These are phyloP conservation scores for Akanthomyces muscarius DNA, from an alignment of 2,329 filamentous ascomycete genomes.

Conservation along the genomic window DNA sequence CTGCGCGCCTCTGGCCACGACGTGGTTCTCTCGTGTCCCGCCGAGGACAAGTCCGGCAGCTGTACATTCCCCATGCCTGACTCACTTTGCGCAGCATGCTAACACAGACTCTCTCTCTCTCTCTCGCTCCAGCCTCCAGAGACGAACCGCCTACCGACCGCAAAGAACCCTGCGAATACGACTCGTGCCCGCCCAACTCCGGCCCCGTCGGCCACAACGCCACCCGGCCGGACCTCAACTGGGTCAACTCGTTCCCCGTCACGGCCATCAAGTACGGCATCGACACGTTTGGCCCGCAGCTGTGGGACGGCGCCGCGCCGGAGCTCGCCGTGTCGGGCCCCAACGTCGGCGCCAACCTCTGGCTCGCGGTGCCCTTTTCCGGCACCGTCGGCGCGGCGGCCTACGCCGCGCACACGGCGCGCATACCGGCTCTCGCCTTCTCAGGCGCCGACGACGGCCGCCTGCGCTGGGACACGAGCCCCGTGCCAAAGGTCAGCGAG, in stretches of 20 bases:
- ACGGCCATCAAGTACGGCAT: conserved; percentile 57
- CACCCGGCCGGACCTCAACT: conserved; percentile 58
- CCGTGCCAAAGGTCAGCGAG: conserved; percentile 48
- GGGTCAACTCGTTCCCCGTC: conserved; percentile 67
- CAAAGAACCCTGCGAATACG: conserved; percentile 52
- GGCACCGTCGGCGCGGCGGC: conserved; percentile 64
- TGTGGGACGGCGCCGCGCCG: conserved; percentile 49
- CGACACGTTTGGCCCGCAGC: conserved; percentile 47
- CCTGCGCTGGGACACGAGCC: conserved; percentile 51
- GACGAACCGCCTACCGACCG: conserved; percentile 44
- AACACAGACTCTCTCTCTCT: neutral
- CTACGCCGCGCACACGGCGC: conserved; percentile 50
- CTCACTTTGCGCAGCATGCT: neutral
- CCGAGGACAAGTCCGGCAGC: conserved; percentile 61
- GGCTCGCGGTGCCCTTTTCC: conserved; percentile 52
- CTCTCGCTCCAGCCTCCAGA: conserved; percentile 45
- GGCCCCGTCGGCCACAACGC: conserved; percentile 54
- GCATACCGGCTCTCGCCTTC: conserved; percentile 66
- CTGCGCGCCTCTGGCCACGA: conserved; percentile 54
- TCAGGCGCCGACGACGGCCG: conserved; percentile 49
- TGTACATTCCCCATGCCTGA: conserved; percentile 35
- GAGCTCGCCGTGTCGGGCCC: conserved; percentile 64
- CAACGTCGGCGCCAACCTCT: conserved; percentile 58
- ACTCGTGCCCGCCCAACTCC: conserved; percentile 56
- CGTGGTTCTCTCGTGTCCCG: conserved; percentile 62